phyloP scores from a whole-genome alignment of 306 rosid genomes.

The Lablab purpureus region DNA sequence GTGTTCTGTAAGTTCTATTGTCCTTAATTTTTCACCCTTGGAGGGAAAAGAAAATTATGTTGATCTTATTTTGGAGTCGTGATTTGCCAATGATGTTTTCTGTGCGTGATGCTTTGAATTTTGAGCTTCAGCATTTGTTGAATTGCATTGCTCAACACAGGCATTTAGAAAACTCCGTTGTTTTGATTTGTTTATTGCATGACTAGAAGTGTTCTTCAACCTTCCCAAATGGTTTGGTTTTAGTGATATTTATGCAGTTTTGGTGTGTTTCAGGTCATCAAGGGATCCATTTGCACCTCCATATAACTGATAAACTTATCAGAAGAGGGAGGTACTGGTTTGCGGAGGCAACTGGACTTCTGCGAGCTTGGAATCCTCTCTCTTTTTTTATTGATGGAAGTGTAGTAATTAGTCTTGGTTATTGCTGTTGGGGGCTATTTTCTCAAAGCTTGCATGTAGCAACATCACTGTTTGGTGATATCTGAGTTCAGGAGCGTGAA shows the following conservation, averaged over 20 bases:
- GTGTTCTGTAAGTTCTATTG: neutral
- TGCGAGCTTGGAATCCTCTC: constrained; percentile 89
- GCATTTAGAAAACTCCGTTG: neutral
- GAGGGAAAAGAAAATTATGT: constrained; percentile 9
- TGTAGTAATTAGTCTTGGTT: constrained; percentile 3
- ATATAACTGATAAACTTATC: constrained; percentile 45
- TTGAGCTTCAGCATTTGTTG: constrained; percentile 29
- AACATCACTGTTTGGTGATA: constrained; percentile 46
- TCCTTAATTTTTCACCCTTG: neutral
- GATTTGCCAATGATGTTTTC: constrained; percentile 31
- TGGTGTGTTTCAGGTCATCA: constrained; percentile 62
- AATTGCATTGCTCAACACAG: constrained; percentile 30
- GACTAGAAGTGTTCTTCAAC: neutral
- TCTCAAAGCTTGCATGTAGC: constrained; percentile 36
- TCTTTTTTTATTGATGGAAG: constrained; percentile 38
- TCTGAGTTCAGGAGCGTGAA: constrained; percentile 51
- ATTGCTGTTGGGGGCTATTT: constrained; percentile 44
- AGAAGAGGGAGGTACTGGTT: constrained; percentile 86
- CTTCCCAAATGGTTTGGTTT: constrained; percentile 10
- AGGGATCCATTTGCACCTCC: constrained; percentile 39
- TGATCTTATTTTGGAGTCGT: constrained; percentile 7
- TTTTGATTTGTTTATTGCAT: constrained; percentile 37
- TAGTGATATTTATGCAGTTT: constrained; percentile 33
- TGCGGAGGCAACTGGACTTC: constrained; percentile 74
- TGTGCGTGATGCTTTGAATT: constrained; percentile 33